Base-by-base conservation (phyloP, 2,329 filamentous ascomycete genomes). In the Colletotrichum cereale region DNA sequence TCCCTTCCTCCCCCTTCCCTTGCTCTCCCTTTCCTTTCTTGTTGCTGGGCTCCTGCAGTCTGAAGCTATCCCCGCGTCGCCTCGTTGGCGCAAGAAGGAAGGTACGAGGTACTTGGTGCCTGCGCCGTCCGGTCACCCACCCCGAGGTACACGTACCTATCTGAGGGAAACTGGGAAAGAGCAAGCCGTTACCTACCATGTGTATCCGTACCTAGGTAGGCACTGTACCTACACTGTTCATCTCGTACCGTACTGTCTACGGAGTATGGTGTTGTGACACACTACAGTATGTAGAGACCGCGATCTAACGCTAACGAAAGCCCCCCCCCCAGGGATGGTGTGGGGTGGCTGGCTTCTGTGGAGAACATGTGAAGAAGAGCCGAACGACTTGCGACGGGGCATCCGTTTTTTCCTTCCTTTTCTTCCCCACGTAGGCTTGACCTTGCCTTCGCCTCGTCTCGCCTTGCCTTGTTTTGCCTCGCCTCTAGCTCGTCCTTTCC, bases 281-380 rank as follows among this genome's bases (percentile, higher is more conserved):
- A n/a, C n/a, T n/a, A n/a, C n/a, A n/a, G n/a, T n/a, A n/a, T n/a
- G n/a, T n/a, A 36, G 31, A 21, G 62, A 34, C 29, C 5, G 55
- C n/a, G 36, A 53, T 52, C 62, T 21, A 24, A 47, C 42, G 44
- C 42, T 26, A 34, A 47, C 26, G 21, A 56, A 8, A 56, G 48
- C 31, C 29, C 47, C 56, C n/a, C n/a, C n/a, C n/a, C n/a, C n/a
- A n/a, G n/a, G n/a, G n/a, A 56, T 56, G 18, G 12, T 44, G 42
- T 21, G 42, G 67, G 55, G 42, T 55, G 63, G 31, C 55, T 36
- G 63, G 63, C n/a, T 53, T 36, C 11, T 52, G 68, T 67, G 64
- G 68, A 53, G 64, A 68, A 68, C 65, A 71, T 67, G 68, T 71
- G 57, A 71, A 63, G 65, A 67, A 42, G 29, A 42, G 63, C 57